These are phyloP conservation scores for Xylariaceae sp. DNA, from an alignment of 2,329 filamentous ascomycete species.

Conservation along the genomic window DNA sequence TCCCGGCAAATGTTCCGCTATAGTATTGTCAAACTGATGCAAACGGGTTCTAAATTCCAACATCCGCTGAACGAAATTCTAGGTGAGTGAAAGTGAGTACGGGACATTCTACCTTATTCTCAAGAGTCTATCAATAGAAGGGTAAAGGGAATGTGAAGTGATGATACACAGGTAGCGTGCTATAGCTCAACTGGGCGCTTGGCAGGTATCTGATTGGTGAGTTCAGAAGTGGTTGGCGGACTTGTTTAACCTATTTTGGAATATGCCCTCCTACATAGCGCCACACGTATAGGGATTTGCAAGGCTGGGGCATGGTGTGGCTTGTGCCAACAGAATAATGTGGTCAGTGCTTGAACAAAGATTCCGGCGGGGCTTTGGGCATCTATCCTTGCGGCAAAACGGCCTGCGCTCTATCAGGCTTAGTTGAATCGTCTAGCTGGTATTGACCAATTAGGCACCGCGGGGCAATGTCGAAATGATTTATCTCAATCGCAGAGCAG, in stretches of 20 bases:
- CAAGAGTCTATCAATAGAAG: neutral
- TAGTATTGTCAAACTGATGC: too few species aligned
- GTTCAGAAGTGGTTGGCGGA: too few species aligned
- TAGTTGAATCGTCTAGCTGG: neutral
- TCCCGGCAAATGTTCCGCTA: too few species aligned
- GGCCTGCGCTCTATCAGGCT: neutral
- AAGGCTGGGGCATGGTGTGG: neutral
- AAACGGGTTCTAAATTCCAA: too few species aligned
- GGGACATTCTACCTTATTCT: too few species aligned
- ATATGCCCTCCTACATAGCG: too few species aligned
- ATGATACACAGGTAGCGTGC: too few species aligned
- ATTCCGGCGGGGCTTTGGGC: constrained; percentile 8
- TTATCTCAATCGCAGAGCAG: constrained; percentile 14
- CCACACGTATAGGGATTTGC: neutral
- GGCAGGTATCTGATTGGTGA: neutral
- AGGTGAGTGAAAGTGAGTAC: too few species aligned
- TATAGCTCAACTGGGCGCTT: neutral
- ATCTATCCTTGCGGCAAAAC: constrained; percentile 8
- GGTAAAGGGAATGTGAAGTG: too few species aligned
- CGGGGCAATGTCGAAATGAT: constrained; percentile 15
- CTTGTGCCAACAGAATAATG: neutral
- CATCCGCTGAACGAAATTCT: too few species aligned
- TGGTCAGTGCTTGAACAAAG: neutral
- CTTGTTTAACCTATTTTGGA: too few species aligned
- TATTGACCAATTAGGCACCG: constrained; percentile 20